Evolutionary conservation across 306 rosid genomes (phyloP).

Genomic region (Gastrolobium villosum): DNA sequence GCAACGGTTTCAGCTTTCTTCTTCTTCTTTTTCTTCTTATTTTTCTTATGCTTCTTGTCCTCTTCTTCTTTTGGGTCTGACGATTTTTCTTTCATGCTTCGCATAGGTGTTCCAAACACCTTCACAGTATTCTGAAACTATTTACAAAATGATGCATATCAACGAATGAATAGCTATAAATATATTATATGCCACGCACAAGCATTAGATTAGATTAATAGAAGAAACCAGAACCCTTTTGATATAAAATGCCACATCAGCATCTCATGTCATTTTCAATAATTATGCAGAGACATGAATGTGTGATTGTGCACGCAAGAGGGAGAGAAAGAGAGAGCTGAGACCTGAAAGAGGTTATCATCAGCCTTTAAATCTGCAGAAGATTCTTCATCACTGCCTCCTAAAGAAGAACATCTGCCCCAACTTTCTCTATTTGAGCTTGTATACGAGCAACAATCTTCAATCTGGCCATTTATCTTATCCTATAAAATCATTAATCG

Average conservation of each 20-base stretch:
- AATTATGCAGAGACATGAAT: background rate
- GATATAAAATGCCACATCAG: conserved; percentile 12
- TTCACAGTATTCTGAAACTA: conserved; percentile 59
- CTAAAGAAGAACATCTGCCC: conserved; percentile 98
- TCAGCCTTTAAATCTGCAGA: conserved; percentile 69
- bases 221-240: background rate
- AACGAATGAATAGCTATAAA: background rate
- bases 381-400: conserved; percentile 93
- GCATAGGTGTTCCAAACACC: conserved; percentile 69
- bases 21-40: conserved; percentile 53
- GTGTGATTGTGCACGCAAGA: conserved; percentile 43
- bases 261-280: conserved; percentile 14
- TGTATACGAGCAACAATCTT: conserved; percentile 92
- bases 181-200: background rate
- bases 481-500: conserved; percentile 66
- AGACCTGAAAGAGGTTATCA: conserved; percentile 73
- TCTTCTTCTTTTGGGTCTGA: conserved; percentile 55
- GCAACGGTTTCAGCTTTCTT: conserved; percentile 49
- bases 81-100: conserved; percentile 56
- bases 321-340: conserved; percentile 41
- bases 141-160: conserved; percentile 21
- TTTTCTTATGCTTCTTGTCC: conserved; percentile 57
- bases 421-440: conserved; percentile 99
- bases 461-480: conserved; percentile 68
- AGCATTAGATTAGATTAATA: background rate